A percentile compares a stretch with the other conserved stretches of the same genome.
Conservation (phyloP, 108 stramenopile species). For the Conticribra guillardii region DNA sequence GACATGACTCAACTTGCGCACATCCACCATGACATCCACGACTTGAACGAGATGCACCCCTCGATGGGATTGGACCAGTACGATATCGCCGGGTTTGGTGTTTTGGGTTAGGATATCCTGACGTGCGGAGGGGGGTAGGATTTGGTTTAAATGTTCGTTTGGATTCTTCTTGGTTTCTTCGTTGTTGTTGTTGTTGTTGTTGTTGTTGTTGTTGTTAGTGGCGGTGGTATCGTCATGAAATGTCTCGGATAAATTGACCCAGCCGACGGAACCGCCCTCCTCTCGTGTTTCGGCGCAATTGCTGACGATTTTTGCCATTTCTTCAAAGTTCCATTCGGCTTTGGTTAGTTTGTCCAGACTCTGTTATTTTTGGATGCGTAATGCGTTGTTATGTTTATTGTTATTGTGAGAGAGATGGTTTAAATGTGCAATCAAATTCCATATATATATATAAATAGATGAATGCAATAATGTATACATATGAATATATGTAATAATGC, state of each 20-base stretch:
- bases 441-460: too few relatives aligned
- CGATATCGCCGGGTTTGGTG: constrained; percentile 63
- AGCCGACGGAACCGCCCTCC: constrained; percentile 57
- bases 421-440: not conserved
- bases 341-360: constrained; percentile 46
- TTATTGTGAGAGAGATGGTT: not conserved
- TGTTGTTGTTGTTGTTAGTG: not conserved
- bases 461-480: too few relatives aligned
- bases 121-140: constrained; percentile 52
- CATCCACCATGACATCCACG: constrained; percentile 91
- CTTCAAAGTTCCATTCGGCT: constrained; percentile 55
- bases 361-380: constrained; percentile 2
- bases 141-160: constrained; percentile 74
- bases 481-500: not conserved
- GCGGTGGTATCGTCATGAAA: constrained; percentile 5
- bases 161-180: constrained; percentile 33
- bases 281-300: constrained; percentile 59
- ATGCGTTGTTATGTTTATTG: not conserved
- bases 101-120: constrained; percentile 36
- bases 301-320: constrained; percentile 54
- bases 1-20: constrained; percentile 73
- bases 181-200: not conserved
- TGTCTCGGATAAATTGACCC: constrained; percentile 53
- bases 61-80: constrained; percentile 44
- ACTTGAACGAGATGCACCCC: constrained; percentile 86